Conservation (phyloP, 2,329 filamentous ascomycete species). For the Diplodia corticola region DNA sequence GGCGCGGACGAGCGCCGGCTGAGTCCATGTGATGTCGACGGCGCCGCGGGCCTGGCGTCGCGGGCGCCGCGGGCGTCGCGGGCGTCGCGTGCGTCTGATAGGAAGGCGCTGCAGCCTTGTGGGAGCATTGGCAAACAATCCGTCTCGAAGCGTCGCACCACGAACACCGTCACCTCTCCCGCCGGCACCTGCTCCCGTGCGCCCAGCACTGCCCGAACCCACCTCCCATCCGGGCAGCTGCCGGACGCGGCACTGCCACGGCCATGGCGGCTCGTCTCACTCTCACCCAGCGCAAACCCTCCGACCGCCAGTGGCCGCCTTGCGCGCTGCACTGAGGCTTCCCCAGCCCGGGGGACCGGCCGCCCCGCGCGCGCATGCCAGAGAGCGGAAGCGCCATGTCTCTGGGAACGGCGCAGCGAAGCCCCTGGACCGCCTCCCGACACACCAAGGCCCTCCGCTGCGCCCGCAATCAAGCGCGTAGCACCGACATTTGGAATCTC, state of each 20-base stretch:
- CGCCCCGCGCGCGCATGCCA: conserved; percentile 5
- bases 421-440: not conserved
- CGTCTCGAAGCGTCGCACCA: conserved; percentile 16
- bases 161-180: not conserved
- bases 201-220: not conserved
- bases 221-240: not conserved
- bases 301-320: not conserved
- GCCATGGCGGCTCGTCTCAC: conserved; percentile 3
- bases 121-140: conserved; percentile 15
- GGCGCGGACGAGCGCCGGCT: not conserved
- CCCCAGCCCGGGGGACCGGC: not conserved
- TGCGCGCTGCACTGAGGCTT: not conserved
- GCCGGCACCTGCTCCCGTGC: not conserved
- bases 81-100: conserved; percentile 10
- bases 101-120: conserved; percentile 18
- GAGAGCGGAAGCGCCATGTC: not conserved
- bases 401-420: not conserved
- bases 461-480: conserved; percentile 2
- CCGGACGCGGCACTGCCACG: conserved; percentile 1
- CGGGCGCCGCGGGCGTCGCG: not conserved
- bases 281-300: not conserved
- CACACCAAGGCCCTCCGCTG: not conserved
- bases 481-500: conserved; percentile 16
- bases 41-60: not conserved
- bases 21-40: conserved; percentile 17